Evolutionary conservation across 2,329 filamentous ascomycete genomes (phyloP).

Genomic region (Fusarium sp.): DNA sequence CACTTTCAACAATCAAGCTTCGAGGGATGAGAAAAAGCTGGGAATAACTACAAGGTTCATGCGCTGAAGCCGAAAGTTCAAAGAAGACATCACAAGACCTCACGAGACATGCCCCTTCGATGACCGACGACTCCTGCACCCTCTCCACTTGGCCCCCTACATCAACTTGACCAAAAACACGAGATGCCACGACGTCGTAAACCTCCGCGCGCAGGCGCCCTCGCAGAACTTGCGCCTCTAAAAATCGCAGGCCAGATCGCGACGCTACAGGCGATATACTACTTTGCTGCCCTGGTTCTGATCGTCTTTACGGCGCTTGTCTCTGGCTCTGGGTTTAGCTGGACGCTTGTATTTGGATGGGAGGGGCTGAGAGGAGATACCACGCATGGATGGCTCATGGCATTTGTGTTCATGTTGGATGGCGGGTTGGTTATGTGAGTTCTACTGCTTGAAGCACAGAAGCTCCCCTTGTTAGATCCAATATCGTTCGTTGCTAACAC

Average conservation of each 20-base stretch:
- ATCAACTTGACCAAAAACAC: neutral
- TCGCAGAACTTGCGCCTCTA: conserved; percentile 68
- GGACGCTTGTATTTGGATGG: conserved; percentile 67
- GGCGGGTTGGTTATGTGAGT: conserved; percentile 63
- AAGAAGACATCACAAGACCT: conserved; percentile 12
- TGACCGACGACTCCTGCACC: conserved; percentile 11
- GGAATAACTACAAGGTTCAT: neutral
- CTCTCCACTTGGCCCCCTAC: neutral
- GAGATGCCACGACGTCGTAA: conserved; percentile 64
- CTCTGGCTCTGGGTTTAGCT: conserved; percentile 62
- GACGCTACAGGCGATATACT: conserved; percentile 65
- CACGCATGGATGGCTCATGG: conserved; percentile 68
- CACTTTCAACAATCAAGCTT: neutral
- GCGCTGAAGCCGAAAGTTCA: conserved; percentile 5
- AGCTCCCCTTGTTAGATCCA: neutral
- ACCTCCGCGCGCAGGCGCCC: conserved; percentile 67
- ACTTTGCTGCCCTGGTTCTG: conserved; percentile 59
- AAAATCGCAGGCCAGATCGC: conserved; percentile 68
- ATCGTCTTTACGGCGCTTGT: conserved; percentile 68
- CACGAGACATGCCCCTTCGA: conserved; percentile 35
- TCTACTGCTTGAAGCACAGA: neutral
- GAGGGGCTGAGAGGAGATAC: conserved; percentile 67
- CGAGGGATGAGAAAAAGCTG: neutral
- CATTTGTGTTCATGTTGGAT: conserved; percentile 66
- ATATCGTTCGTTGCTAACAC: conserved; percentile 15